These are phyloP conservation scores for Colletotrichum tofieldiae DNA, from an alignment of 2,329 filamentous ascomycete species.

Conservation along the genomic window DNA sequence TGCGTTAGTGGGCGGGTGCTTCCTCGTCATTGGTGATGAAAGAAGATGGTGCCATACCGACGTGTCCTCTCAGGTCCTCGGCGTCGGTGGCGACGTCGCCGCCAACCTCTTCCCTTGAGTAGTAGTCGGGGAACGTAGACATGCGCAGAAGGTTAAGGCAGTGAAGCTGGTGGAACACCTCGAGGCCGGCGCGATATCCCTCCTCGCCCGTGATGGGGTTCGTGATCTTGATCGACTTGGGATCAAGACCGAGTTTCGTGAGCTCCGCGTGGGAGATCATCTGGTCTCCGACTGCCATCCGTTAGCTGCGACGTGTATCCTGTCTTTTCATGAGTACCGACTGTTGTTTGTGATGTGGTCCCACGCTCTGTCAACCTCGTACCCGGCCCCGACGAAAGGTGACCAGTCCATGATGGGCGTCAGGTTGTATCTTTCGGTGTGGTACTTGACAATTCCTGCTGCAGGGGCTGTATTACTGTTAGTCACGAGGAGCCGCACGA, in stretches of 20 bases:
- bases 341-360: slow-evolving; percentile 65
- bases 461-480: slow-evolving; percentile 59
- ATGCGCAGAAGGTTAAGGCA: slow-evolving; percentile 66
- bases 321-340: slow-evolving; percentile 36
- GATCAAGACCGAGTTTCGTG: slow-evolving; percentile 66
- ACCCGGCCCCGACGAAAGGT: slow-evolving; percentile 69
- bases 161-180: slow-evolving; percentile 72
- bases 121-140: slow-evolving; percentile 66
- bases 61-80: slow-evolving; percentile 61
- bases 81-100: slow-evolving; percentile 63
- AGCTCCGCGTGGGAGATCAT: slow-evolving; percentile 72
- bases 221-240: slow-evolving; percentile 68
- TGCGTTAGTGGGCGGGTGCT: not conserved
- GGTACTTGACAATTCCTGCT: slow-evolving; percentile 63
- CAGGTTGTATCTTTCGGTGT: slow-evolving; percentile 65
- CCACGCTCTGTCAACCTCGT: slow-evolving; percentile 72
- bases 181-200: slow-evolving; percentile 72
- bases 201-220: slow-evolving; percentile 69
- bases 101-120: slow-evolving; percentile 57
- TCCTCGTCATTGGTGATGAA: not conserved
- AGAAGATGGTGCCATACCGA: slow-evolving; percentile 51
- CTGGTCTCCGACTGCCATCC: slow-evolving; percentile 68
- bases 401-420: slow-evolving; percentile 61
- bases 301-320: slow-evolving; percentile 4
- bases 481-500: not conserved